A percentile compares a stretch with the other conserved stretches of the same genome.
phyloP scores from a whole-genome alignment of 768 basidiomycete genomes.

The Boletus tomentosulus region DNA sequence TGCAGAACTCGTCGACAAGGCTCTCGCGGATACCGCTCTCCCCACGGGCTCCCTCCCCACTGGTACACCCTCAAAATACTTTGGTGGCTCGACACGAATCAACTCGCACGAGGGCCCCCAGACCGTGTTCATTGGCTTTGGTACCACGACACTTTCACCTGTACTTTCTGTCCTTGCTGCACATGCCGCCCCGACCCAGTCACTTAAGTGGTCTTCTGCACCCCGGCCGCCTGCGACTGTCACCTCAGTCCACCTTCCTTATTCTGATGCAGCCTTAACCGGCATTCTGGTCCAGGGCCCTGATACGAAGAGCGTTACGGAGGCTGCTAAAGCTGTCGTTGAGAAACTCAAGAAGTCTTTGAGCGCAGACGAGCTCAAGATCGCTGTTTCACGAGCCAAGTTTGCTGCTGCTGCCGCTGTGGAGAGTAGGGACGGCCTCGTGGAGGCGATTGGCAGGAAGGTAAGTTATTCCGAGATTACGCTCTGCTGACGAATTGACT shows the following conservation, averaged over 20 bases:
- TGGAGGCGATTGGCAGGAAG: constrained; percentile 59
- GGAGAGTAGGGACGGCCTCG: constrained; percentile 68
- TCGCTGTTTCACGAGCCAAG: constrained; percentile 84
- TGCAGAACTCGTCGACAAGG: constrained; percentile 63
- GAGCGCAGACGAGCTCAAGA: constrained; percentile 67
- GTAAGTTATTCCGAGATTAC: constrained; percentile 35
- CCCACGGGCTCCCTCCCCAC: constrained; percentile 35
- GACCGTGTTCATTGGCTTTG: constrained; percentile 87
- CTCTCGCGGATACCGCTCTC: constrained; percentile 42
- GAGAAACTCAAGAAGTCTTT: constrained; percentile 57
- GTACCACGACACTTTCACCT: constrained; percentile 60
- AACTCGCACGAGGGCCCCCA: constrained; percentile 56
- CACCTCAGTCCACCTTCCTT: constrained; percentile 74
- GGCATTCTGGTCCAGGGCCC: constrained; percentile 76
- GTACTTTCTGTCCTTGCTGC: constrained; percentile 78
- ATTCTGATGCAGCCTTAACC: constrained; percentile 88
- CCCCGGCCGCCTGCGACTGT: constrained; percentile 61
- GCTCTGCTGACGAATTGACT: background rate
- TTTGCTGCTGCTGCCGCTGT: constrained; percentile 68
- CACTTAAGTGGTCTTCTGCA: constrained; percentile 80
- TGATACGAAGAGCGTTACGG: constrained; percentile 57
- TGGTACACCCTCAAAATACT: constrained; percentile 44
- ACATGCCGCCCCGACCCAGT: constrained; percentile 71
- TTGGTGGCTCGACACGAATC: constrained; percentile 86
- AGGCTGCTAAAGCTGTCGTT: constrained; percentile 67